These are phyloP conservation scores for Penicillium sp. DNA, from an alignment of 2,329 filamentous ascomycete species.

Conservation along the genomic window DNA sequence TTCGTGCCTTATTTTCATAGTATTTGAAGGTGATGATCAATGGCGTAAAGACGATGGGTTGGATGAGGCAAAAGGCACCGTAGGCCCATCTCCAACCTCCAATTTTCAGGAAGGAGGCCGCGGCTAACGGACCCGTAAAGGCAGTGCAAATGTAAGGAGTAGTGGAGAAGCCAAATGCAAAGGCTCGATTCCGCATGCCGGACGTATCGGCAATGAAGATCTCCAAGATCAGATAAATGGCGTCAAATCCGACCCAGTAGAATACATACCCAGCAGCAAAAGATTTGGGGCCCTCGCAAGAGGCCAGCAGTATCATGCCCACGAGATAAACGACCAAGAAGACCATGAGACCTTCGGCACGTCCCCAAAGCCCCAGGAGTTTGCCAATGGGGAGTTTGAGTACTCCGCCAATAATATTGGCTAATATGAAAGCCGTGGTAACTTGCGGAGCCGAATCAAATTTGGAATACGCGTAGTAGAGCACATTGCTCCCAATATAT, in stretches of 20 bases:
- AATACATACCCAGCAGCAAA: constrained; percentile 55
- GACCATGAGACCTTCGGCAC: constrained; percentile 57
- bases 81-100: constrained; percentile 62
- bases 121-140: constrained; percentile 53
- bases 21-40: constrained; percentile 53
- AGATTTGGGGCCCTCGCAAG: constrained; percentile 58
- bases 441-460: constrained; percentile 52
- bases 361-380: constrained; percentile 62
- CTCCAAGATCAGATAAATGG: constrained; percentile 53
- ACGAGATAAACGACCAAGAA: constrained; percentile 49
- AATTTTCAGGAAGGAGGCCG: constrained; percentile 47
- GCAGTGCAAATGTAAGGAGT: constrained; percentile 62
- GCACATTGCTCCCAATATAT: constrained; percentile 42
- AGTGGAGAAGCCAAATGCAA: constrained; percentile 57
- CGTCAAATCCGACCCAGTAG: constrained; percentile 56
- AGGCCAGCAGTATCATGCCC: constrained; percentile 61
- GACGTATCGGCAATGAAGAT: constrained; percentile 64
- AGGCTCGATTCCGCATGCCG: constrained; percentile 56
- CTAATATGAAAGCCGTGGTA: constrained; percentile 54
- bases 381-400: constrained; percentile 62
- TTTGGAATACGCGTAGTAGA: constrained; percentile 51
- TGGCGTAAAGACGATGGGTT: constrained; percentile 55
- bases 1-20: constrained; percentile 58
- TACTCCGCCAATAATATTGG: constrained; percentile 57
- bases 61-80: constrained; percentile 59